These are phyloP conservation scores for Ogataea pini DNA, from an alignment of 805 yeast species.

Conservation along the genomic window DNA sequence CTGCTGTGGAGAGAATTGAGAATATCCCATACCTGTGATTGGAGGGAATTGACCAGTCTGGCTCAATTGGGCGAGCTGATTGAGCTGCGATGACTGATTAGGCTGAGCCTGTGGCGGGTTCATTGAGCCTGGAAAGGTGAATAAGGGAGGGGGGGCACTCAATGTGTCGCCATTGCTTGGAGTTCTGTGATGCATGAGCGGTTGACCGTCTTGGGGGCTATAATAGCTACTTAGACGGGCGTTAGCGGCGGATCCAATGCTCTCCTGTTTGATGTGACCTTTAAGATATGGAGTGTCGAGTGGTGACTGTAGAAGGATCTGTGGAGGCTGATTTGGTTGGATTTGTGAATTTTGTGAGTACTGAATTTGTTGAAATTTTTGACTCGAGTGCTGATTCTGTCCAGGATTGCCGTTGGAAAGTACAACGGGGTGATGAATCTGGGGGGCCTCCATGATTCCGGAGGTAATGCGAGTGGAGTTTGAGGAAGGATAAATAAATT, in stretches of 20 bases:
- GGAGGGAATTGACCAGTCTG: not conserved
- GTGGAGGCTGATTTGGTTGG: conserved; percentile 6
- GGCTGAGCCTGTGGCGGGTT: conserved; percentile 4
- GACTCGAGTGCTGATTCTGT: conserved; percentile 3
- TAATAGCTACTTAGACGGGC: conserved; percentile 9
- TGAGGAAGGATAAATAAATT: not conserved
- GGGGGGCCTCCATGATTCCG: conserved; percentile 15
- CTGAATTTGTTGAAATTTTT: not conserved
- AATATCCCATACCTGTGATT: conserved; percentile 1
- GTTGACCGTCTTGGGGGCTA: conserved; percentile 7
- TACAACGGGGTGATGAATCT: conserved; percentile 14
- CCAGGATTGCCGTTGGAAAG: not conserved
- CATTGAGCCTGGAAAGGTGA: conserved; percentile 9
- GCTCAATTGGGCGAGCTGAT: not conserved
- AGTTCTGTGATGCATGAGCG: conserved; percentile 5
- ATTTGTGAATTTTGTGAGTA: not conserved
- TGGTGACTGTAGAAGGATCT: conserved; percentile 9
- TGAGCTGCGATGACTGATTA: not conserved
- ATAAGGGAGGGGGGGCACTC: conserved; percentile 12
- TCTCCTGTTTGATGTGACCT: conserved; percentile 17
- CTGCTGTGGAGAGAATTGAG: conserved; percentile 9
- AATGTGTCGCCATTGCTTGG: conserved; percentile 8
- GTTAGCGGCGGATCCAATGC: conserved; percentile 8
- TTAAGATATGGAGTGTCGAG: conserved; percentile 8
- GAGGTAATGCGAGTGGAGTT: not conserved